Base-by-base conservation (phyloP, 306 rosid genomes). In the Prunus kanzakura region DNA sequence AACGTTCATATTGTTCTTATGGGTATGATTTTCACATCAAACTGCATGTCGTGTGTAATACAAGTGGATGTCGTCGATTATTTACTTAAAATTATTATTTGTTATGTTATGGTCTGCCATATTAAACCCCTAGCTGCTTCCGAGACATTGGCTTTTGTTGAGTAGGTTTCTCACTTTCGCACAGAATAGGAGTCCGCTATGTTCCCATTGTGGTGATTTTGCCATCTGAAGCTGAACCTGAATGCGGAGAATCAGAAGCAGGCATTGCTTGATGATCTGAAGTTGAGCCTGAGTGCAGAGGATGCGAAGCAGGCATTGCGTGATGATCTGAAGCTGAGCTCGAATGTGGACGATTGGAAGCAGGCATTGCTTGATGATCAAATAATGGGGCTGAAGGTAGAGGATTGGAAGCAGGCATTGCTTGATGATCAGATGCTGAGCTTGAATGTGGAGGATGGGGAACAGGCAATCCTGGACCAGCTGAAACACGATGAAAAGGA, bases 111-210 rank as follows among this genome's bases (percentile, higher is more conserved):
- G 13, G 1, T 30, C 73, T 51, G 45, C 32, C 14, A 27, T 38
- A 9, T 64, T 52, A 64, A 71, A 52, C 43, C 77, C 45, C 64
- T 5, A 52, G 32, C 72, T 78, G 32, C 72, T 78, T 71, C 25
- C 50, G 7, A 54, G 61, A 38, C 29, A 10, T 0, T 15, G 72
- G 15, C 62, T 56, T 0, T 19, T 56, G 62, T 8, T 20, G 62
- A 3, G 23, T 8, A 56, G 62, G 29, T 8, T 23, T 23, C 62
- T n/a, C 62, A 11, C 23, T 4, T 3, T n/a, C 29, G 62, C 62
- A 56, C 62, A 56, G 29, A 56, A 56, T 11, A 56, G 62, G 62
- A 3, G 62, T 56, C 57, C 3, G 57, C 11, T 14, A 29, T n/a
- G 62, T 20, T 56, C 25, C 13, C 62, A 0, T 56, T 23, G 23